A percentile compares a stretch with the other conserved stretches of the same genome.
These are phyloP conservation scores for Plasmodium billcollinsi DNA, from an alignment of 169 alveolate genomes.

Conservation along the genomic window DNA sequence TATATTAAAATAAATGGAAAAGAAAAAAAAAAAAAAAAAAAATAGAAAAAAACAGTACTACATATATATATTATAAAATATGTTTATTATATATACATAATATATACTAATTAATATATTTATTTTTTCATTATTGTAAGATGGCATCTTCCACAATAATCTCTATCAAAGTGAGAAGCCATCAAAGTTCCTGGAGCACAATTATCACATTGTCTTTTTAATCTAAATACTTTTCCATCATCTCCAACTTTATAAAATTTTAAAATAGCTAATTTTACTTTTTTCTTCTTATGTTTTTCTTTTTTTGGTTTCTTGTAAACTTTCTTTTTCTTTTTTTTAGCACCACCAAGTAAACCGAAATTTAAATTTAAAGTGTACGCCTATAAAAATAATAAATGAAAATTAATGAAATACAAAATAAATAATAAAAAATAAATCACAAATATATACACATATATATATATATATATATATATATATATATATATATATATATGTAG, in stretches of 20 bases:
- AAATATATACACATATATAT: neutral
- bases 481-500: neutral
- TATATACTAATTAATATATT: constrained; percentile 19
- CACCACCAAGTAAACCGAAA: constrained; percentile 90
- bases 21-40: constrained; percentile 10
- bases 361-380: constrained; percentile 58
- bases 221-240: constrained; percentile 94
- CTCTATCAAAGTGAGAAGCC: constrained; percentile 99
- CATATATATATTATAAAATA: neutral
- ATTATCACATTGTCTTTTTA: constrained; percentile 96
- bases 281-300: constrained; percentile 97
- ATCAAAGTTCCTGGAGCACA: constrained; percentile 98
- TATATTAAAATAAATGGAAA: neutral
- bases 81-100: neutral
- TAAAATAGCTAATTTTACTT: constrained; percentile 97
- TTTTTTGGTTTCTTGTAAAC: constrained; percentile 95
- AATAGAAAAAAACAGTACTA: constrained; percentile 7
- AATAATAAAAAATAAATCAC: neutral
- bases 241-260: constrained; percentile 97
- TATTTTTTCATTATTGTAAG: constrained; percentile 90
- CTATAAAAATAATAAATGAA: constrained; percentile 1
- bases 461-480: neutral
- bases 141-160: constrained; percentile 98
- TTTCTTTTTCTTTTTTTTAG: constrained; percentile 95
- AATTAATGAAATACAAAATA: neutral